phyloP scores from a whole-genome alignment of 2,329 filamentous ascomycete genomes.

The Magnaporthales sp. region DNA sequence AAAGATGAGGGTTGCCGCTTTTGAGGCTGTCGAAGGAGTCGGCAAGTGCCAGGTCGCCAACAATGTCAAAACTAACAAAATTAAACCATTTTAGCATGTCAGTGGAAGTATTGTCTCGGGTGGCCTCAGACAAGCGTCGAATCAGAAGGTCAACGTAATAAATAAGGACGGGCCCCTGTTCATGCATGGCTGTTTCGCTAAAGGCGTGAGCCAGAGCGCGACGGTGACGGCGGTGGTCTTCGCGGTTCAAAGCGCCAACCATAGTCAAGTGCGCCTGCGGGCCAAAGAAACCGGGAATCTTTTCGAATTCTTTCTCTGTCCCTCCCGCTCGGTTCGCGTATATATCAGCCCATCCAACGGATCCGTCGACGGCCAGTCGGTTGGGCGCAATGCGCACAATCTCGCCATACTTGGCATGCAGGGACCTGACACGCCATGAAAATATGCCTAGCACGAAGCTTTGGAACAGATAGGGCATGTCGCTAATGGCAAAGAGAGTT shows the following conservation, averaged over 20 bases:
- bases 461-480: background rate
- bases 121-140: conserved; percentile 10
- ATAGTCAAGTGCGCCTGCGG: background rate
- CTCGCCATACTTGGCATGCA: background rate
- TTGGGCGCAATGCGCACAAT: background rate
- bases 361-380: background rate
- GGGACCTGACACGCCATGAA: no score
- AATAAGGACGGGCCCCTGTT: conserved; percentile 15
- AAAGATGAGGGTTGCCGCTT: conserved; percentile 9
- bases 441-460: background rate
- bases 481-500: conserved; percentile 21
- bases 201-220: conserved; percentile 16
- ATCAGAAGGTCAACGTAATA: conserved; percentile 12
- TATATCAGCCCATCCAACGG: background rate
- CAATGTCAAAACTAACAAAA: conserved; percentile 14
- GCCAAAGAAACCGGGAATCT: background rate
- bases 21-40: conserved; percentile 12
- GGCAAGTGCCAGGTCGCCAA: conserved; percentile 12
- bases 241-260: conserved; percentile 19
- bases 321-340: background rate
- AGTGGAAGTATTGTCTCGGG: conserved; percentile 8
- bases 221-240: conserved; percentile 15
- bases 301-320: background rate
- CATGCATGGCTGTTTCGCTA: conserved; percentile 16
- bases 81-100: conserved; percentile 18